Base-by-base conservation (phyloP, 805 yeast species). In the Allodekkera sacchari region DNA sequence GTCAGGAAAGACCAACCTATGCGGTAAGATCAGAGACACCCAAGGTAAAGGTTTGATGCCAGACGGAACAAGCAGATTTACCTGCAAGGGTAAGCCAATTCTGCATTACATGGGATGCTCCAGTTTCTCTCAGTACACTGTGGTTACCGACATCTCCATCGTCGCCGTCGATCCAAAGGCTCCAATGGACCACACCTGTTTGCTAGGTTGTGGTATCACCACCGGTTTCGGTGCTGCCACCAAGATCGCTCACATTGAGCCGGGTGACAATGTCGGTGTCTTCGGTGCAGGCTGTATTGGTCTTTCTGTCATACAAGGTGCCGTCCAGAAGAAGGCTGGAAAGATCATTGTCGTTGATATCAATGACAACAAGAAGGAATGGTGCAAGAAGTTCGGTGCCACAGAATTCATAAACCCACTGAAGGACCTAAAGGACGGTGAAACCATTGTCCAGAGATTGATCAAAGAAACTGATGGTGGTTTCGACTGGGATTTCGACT, bases 21-120 rank as follows among this genome's bases (percentile, higher is more conserved):
- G 99, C 69, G 84, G 92, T 41, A 71, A 94, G 49, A 89, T 92
- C 47, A 79, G 98, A 64, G 94, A 84, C 34, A 94, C 99, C 35
- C 99, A 92, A 60, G 97, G 98, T 57, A 80, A 83, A 53, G 99
- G 98, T 58, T 81, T 89, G 37, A 83, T 92, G 96, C 98, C 98
- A 41, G 98, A 92, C 56, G 98, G 97, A 14, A 89, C 99, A 31
- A 60, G 83, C 27, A 77, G 99, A 60, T 89, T 92, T 68, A 75
- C 70, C 42, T 76, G 82, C 55, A 77, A 78, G 52, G 98, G 98
- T 45, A 71, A 92, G 64, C 72, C 77, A 27, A 61, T 92, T 34
- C 68, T 77, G 49, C 97, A 92, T 61, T 92, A 84, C 60, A 92
- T 92, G 99, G 99, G 99, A 30, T 83, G 95, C 60, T 89, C 97